These are phyloP conservation scores for Klebsormidium nitens DNA, from an alignment of 139 green algal species.

Conservation along the genomic window DNA sequence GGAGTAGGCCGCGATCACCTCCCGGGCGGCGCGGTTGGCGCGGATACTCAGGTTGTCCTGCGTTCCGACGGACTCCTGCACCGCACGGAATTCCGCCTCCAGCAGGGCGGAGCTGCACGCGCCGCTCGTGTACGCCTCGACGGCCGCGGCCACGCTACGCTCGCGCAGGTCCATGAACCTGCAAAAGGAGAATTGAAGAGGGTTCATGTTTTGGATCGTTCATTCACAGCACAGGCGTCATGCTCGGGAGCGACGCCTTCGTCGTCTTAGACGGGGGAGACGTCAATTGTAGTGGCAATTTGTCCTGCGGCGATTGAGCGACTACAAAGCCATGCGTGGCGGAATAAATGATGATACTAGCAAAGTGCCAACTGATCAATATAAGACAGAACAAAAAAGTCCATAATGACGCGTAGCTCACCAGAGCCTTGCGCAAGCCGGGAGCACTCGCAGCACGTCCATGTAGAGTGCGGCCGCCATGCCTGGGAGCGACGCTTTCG, in stretches of 20 bases:
- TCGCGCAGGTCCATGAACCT: conserved; percentile 64
- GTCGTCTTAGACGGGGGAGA: too few species aligned
- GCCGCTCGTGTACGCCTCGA: conserved; percentile 77
- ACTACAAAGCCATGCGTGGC: too few species aligned
- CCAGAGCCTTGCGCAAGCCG: conserved; percentile 69
- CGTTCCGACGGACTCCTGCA: neutral
- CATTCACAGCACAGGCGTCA: neutral
- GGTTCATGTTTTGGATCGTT: too few species aligned
- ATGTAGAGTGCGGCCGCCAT: conserved; percentile 54
- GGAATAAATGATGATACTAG: too few species aligned
- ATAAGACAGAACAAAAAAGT: too few species aligned
- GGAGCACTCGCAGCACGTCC: conserved; percentile 62
- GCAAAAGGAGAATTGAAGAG: too few species aligned
- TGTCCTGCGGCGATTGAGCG: too few species aligned
- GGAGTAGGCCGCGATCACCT: conserved; percentile 72
- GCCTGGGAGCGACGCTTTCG: conserved; percentile 4
- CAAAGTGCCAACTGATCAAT: too few species aligned
- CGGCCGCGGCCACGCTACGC: conserved; percentile 38
- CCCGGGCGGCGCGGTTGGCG: conserved; percentile 44
- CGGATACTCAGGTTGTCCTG: conserved; percentile 57
- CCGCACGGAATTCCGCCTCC: conserved; percentile 57
- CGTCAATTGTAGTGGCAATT: too few species aligned
- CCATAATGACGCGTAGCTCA: too few species aligned
- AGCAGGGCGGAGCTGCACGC: conserved; percentile 70
- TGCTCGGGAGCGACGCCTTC: neutral